Evolutionary conservation across 108 stramenopile species (phyloP).

Genomic region (Discostella pseudostelligera): DNA sequence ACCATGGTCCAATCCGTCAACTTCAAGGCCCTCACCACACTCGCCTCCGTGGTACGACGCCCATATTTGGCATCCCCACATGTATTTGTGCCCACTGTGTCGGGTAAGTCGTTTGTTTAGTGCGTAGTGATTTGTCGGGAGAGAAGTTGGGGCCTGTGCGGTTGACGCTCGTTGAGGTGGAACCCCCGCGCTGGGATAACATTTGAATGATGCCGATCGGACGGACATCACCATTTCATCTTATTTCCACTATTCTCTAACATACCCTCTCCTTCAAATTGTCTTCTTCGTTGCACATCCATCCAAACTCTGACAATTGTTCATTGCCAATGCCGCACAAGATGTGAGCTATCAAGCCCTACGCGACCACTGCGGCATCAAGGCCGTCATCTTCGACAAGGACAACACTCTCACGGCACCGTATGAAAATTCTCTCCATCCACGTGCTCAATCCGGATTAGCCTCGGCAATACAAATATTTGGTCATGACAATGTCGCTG

Average conservation of each 20-base stretch:
- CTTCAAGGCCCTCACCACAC: constrained; percentile 74
- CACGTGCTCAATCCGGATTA: constrained; percentile 56
- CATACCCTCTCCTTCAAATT: no score
- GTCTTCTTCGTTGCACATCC: no score
- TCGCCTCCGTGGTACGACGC: constrained; percentile 74
- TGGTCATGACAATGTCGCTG: constrained; percentile 73
- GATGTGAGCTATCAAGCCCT: constrained; percentile 77
- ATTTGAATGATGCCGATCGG: no score
- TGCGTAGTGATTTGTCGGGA: background rate
- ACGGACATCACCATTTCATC: no score
- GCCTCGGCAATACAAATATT: constrained; percentile 71
- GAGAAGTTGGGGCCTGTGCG: no score
- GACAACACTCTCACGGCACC: constrained; percentile 96
- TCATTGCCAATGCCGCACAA: constrained; percentile 1
- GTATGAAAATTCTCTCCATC: constrained; percentile 76
- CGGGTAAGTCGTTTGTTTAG: constrained; percentile 38
- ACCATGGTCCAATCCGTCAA: constrained; percentile 88
- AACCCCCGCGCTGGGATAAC: no score
- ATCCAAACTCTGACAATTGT: background rate
- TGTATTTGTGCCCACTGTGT: constrained; percentile 69
- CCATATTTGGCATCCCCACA: constrained; percentile 77
- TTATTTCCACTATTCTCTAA: no score
- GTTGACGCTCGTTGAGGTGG: no score
- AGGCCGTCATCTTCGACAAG: constrained; percentile 87
- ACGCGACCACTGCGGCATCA: constrained; percentile 73